phyloP scores from a whole-genome alignment of 352 stramenopile species.

The Globisporangium nagaii region DNA sequence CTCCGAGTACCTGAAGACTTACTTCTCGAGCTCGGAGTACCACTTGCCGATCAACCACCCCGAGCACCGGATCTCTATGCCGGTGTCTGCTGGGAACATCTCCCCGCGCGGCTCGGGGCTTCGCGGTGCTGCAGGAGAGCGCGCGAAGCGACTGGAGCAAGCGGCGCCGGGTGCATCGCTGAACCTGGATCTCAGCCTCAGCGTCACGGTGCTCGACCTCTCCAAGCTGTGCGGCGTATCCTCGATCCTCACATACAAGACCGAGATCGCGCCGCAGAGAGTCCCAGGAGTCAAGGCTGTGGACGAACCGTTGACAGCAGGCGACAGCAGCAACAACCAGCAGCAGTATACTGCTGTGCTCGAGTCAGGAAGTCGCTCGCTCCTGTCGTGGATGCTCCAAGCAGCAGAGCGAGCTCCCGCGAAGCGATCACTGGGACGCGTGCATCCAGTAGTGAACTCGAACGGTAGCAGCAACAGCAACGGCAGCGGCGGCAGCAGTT shows the following conservation, averaged over 20 bases:
- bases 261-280: slow-evolving; percentile 22
- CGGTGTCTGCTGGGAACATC: slow-evolving; percentile 19
- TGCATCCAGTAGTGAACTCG: slow-evolving; percentile 4
- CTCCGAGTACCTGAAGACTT: slow-evolving; percentile 70
- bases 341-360: slow-evolving; percentile 4
- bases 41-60: slow-evolving; percentile 66
- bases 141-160: slow-evolving; percentile 47
- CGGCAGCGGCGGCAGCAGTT: neutral
- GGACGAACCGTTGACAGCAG: slow-evolving; percentile 3
- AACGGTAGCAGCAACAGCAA: neutral
- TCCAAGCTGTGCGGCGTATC: slow-evolving; percentile 74
- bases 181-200: slow-evolving; percentile 65
- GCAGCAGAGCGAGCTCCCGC: slow-evolving; percentile 26
- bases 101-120: slow-evolving; percentile 42
- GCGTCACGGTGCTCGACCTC: slow-evolving; percentile 65
- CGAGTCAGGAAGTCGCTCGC: slow-evolving; percentile 32
- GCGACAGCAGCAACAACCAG: neutral
- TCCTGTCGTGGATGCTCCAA: slow-evolving; percentile 59
- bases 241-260: slow-evolving; percentile 66
- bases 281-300: slow-evolving; percentile 15
- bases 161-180: slow-evolving; percentile 22
- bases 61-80: slow-evolving; percentile 59
- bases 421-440: neutral
- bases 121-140: slow-evolving; percentile 15
- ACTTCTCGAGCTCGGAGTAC: slow-evolving; percentile 62